Conservation (phyloP, 2,329 filamentous ascomycete species). For the Cadophora malorum region DNA sequence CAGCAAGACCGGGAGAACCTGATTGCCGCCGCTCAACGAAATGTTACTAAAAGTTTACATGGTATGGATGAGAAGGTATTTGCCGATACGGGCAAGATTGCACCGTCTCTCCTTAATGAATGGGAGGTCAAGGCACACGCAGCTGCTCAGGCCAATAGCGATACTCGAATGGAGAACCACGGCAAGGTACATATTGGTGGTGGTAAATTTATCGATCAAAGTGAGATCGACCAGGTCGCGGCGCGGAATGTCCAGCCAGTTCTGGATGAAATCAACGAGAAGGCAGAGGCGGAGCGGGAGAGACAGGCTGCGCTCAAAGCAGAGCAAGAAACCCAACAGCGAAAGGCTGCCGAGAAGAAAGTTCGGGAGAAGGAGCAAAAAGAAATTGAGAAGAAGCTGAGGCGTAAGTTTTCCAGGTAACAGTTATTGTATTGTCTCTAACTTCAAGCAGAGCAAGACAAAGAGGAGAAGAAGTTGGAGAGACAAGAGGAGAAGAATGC, state of each 20-base stretch:
- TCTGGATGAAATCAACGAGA: constrained; percentile 82
- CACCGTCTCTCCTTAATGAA: constrained; percentile 70
- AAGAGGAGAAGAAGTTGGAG: constrained; percentile 49
- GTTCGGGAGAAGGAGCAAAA: constrained; percentile 60
- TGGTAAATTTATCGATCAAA: constrained; percentile 78
- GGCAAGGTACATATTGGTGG: constrained; percentile 75
- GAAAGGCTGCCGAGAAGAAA: constrained; percentile 63
- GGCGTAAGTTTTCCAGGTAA: constrained; percentile 56
- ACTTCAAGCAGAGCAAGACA: constrained; percentile 47
- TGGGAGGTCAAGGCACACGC: constrained; percentile 82
- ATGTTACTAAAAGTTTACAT: constrained; percentile 80
- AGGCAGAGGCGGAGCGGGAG: constrained; percentile 74
- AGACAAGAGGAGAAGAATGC: constrained; percentile 59
- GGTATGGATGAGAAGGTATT: constrained; percentile 84
- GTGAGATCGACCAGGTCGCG: constrained; percentile 81
- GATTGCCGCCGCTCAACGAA: constrained; percentile 80
- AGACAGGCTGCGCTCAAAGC: constrained; percentile 66
- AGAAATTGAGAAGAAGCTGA: constrained; percentile 60
- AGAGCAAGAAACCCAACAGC: constrained; percentile 69
- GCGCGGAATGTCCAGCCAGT: constrained; percentile 79
- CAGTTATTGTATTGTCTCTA: constrained; percentile 28
- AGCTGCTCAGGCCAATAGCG: constrained; percentile 69
- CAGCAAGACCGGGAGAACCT: constrained; percentile 76
- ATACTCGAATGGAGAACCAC: constrained; percentile 62
- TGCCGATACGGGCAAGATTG: constrained; percentile 75